Evolutionary conservation across 495 filamentous ascomycete species (phyloP), one percentile per base, ranked within the genome.

Genomic region (Podospora fimiseda): DNA sequence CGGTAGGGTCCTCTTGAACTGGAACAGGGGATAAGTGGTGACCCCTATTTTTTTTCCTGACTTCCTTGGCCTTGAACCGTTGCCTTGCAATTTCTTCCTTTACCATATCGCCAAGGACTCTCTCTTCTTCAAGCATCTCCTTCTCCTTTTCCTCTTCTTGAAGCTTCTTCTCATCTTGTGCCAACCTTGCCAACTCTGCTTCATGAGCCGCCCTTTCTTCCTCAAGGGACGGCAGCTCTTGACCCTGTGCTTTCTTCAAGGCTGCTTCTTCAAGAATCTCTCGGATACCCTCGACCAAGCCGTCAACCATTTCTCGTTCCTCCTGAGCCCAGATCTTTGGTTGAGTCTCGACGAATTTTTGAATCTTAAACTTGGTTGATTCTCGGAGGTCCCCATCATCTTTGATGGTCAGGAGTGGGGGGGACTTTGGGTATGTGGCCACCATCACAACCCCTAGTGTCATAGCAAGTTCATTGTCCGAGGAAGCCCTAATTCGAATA

Each of bases 381-480:
- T 82, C 81, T 49, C 80, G 81, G 43, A 94, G 66, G 20, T 77
- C 72, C 24, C 69, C 67, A 27, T 81, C 76, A 50, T 84, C 74
- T 44, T 84, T 83, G n/a, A 95, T 61, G 8, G 75, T 81, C 3
- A 98, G 64, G 24, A 87, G 74, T 2, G 93, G 93, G 2, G 79
- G 67, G 14, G 89, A 87, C 67, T 92, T 96, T 7, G 94, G 94
- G 68, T 98, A 98, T 0, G 93, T 96, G 11, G 92, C 85, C 9
- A 89, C 90, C 21, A 98, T 65, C 27, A 86, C 83, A 33, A 93
- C 87, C 5, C 70, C 68, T 16, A 95, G 68, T 1, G 78, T 80
- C 9, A 89, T 70, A 14, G 70, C 69, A 23, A 84, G 73, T 9
- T 88, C 82, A 24, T 82, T 76, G 50, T 91, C 85, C 1, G 83